phyloP scores from a whole-genome alignment of 1,139 yeast species.

The Sugiyamaella paludigena region DNA sequence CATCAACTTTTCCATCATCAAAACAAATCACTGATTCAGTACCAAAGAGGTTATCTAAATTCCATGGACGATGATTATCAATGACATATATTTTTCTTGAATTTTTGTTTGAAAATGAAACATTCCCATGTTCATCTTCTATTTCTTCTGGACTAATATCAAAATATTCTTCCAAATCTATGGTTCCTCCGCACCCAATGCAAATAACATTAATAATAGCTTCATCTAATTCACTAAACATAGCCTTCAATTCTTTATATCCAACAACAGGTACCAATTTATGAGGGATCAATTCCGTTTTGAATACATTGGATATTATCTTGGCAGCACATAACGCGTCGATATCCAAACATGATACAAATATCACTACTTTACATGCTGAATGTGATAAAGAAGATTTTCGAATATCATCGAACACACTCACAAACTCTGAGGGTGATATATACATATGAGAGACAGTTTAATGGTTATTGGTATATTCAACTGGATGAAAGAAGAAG shows the following conservation, averaged over 20 bases:
- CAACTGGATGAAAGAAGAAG: neutral
- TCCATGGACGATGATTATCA: constrained; percentile 97
- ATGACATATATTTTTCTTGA: constrained; percentile 66
- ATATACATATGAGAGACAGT: constrained; percentile 16
- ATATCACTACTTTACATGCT: constrained; percentile 81
- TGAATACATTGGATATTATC: constrained; percentile 65
- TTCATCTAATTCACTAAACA: constrained; percentile 62
- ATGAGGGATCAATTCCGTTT: constrained; percentile 80
- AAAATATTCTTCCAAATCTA: constrained; percentile 77
- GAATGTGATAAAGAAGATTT: constrained; percentile 34
- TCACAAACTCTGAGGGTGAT: constrained; percentile 15
- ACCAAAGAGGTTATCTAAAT: constrained; percentile 86
- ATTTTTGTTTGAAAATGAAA: constrained; percentile 9
- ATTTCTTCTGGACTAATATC: constrained; percentile 54
- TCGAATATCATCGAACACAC: constrained; percentile 11
- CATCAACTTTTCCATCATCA: constrained; percentile 75
- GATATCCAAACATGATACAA: constrained; percentile 85
- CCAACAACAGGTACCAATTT: constrained; percentile 96
- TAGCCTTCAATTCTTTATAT: constrained; percentile 67
- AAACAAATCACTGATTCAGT: constrained; percentile 76
- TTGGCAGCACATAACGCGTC: constrained; percentile 91
- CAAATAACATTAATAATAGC: constrained; percentile 77
- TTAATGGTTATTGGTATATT: no score
- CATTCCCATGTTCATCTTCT: constrained; percentile 27
- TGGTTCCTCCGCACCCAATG: constrained; percentile 94